These are phyloP conservation scores for Neurospora discreta DNA, from an alignment of 495 filamentous ascomycete species.

Conservation along the genomic window DNA sequence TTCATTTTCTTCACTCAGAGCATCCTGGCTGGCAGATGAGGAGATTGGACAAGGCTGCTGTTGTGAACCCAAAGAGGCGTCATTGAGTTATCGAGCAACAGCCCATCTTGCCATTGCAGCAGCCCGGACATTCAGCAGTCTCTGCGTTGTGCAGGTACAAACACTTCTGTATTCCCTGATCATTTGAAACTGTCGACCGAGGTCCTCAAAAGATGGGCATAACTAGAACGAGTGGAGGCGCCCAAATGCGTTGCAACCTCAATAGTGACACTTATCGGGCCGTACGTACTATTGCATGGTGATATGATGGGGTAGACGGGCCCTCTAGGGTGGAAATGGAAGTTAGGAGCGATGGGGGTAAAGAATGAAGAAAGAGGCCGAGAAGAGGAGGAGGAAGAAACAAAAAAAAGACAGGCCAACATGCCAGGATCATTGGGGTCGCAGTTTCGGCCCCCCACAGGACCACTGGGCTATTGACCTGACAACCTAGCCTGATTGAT, in stretches of 20 bases:
- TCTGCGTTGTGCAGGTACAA: neutral
- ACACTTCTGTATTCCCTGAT: neutral
- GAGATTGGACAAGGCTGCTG: neutral
- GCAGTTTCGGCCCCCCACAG: neutral
- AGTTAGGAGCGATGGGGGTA: neutral
- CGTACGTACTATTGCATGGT: neutral
- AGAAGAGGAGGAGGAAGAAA: neutral
- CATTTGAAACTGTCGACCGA: neutral
- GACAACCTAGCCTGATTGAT: neutral
- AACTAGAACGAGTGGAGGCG: neutral
- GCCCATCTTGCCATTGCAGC: neutral
- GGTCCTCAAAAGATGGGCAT: neutral
- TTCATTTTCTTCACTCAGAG: neutral
- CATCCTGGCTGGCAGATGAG: neutral
- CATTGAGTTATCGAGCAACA: neutral
- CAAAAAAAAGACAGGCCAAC: neutral
- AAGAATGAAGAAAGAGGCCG: neutral
- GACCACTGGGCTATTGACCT: neutral
- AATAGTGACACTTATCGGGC: neutral
- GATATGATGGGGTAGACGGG: neutral
- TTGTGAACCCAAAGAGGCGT: neutral
- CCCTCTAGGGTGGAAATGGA: neutral
- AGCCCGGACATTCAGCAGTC: neutral
- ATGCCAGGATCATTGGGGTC: neutral
- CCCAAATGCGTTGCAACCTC: neutral